Base-by-base conservation (phyloP, 179 eudicot species). In the Silene vulgaris region DNA sequence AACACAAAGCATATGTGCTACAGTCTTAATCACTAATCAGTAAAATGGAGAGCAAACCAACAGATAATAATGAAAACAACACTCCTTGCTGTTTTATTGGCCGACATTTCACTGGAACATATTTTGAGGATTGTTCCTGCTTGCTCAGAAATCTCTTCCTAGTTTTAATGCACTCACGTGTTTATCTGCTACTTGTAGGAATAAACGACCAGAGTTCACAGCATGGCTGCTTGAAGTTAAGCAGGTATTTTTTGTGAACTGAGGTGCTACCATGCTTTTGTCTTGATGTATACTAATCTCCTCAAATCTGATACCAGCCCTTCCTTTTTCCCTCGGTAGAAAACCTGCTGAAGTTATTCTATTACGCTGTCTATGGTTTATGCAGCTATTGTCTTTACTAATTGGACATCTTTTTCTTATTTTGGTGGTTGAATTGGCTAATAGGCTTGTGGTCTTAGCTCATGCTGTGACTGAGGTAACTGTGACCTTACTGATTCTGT, bases 151-250 rank as follows among this genome's bases (percentile, higher is more conserved):
- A 20, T n/a, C 17, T 74, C 65, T 17, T 74, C 16, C 11, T 11
- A 37, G 43, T 21, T 77, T 68, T 74, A 19, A 35, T 63, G 37
- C 65, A 63, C 16, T 79, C 2, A 60, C 26, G 52, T n/a, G 19
- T 26, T 73, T 73, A 20, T 82, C 32, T 74, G 77, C 75, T 65
- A 71, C 35, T 20, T 82, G 85, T 69, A 94, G 98, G 98, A 94
- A 87, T 75, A 94, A 94, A 71, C 80, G 97, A 17, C 98, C 98
- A 5, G 98, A 94, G 83, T 94, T 94, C 81, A 90, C 94, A 73
- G 94, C 97, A 40, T 94, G 98, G 98, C 74, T 94, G 57, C 66
- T 82, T 60, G 98, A 94, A 89, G 91, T 94, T 14, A 94, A 90
- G 79, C 74, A 94, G 97, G 96, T 90, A 82, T 79, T 29, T 52